phyloP scores from a whole-genome alignment of 192 early-diverging fungal species.

The Rhizoclosmatium sp. region DNA sequence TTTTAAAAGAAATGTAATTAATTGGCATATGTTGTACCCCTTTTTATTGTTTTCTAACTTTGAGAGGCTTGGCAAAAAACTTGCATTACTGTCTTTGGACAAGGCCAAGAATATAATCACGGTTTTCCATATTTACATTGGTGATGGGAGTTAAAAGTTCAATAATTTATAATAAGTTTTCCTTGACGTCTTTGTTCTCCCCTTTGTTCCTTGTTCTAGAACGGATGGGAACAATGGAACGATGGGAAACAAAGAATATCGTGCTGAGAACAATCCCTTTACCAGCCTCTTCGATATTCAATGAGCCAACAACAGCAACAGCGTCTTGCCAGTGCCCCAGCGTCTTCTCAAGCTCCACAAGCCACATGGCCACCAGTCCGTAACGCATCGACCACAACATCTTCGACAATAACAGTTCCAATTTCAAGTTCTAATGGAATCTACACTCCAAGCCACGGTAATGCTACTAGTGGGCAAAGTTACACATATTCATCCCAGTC shows the following conservation, averaged over 20 bases:
- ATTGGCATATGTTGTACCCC: no score
- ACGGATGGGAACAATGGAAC: background rate
- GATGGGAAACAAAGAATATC: background rate
- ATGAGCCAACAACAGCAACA: background rate
- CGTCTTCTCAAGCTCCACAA: background rate
- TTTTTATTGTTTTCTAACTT: no score
- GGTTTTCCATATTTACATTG: no score
- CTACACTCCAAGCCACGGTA: background rate
- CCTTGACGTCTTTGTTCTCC: no score
- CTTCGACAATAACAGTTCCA: slow-evolving; percentile 12
- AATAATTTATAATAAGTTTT: no score
- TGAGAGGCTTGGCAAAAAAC: no score
- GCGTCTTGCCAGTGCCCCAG: background rate
- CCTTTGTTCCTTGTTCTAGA: background rate
- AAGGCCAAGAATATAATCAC: no score
- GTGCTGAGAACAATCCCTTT: background rate
- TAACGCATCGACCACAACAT: slow-evolving; percentile 12
- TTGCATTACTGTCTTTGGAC: no score
- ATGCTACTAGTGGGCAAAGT: background rate
- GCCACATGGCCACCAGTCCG: slow-evolving; percentile 14
- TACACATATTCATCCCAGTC: background rate
- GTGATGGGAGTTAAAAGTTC: no score
- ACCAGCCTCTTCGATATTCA: background rate
- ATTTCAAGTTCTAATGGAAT: background rate
- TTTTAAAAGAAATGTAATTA: no score